Evolutionary conservation across 176 grass and related monocot genomes (phyloP), one percentile per base, ranked within the genome.

Genomic region (Carex myosuroides): DNA sequence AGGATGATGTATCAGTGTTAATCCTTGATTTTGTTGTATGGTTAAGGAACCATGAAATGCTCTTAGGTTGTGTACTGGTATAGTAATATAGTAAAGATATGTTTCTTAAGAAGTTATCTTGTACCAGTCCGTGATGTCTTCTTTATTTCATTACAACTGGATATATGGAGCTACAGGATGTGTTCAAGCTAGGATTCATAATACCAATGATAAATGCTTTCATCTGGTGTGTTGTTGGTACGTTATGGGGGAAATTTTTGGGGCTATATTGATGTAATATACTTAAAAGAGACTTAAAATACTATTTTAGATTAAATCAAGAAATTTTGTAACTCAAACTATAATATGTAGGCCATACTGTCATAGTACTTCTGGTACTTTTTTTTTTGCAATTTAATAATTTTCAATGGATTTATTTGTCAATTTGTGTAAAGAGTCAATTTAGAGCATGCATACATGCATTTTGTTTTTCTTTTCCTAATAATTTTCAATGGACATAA

Each of bases 191-290:
- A 54, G 94, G 94, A 14, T 91, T 97, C 61, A 41, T 89, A 81
- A 89, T 80, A 72, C 92, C 94, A 50, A 56, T 91, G 85, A 55
- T 88, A 39, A 97, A 97, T 77, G 58, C 72, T 72, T 61, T 88
- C 46, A 88, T 87, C 70, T 97, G 94, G 94, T 85, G 85, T 87
- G 88, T 85, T 66, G 89, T 97, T 88, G 94, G 92, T 71, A 85
- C 86, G 44, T 85, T 94, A 18, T 94, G 94, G 94, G 94, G 92
- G 94, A 91, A 92, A 84, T 88, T 92, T 85, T 82, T 97, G 72
- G 87, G 94, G 16, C 92, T 97, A 22, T 97, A 97, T 67, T 97
- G 71, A 97, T 60, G 17, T 33, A 52, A 11, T 22, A 72, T 50
- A 72, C 68, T 48, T 72, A 35, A 35, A 35, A 2, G 33, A 35